phyloP scores from a whole-genome alignment of 345 rosid species.

The Eucalyptus erythrocorys region DNA sequence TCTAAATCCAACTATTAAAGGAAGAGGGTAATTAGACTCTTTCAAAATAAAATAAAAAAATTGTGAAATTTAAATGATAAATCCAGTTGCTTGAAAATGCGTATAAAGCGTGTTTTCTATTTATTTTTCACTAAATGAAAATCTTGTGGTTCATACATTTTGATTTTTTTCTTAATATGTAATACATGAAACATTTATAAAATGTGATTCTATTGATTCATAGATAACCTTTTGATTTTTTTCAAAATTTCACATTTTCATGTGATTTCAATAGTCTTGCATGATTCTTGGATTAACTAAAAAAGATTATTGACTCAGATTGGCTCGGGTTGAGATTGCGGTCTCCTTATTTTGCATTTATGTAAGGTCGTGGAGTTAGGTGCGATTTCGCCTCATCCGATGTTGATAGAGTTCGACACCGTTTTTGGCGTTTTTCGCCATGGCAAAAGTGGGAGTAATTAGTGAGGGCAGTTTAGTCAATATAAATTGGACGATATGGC shows the following conservation, averaged over 20 bases:
- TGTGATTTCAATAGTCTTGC: not conserved
- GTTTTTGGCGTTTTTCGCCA: not conserved
- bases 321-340: not conserved
- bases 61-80: not conserved
- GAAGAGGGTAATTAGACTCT: not conserved
- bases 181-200: not conserved
- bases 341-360: not conserved
- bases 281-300: not conserved
- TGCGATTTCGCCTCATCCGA: not conserved
- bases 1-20: not conserved
- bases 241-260: not conserved
- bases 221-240: rapidly evolving
- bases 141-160: not conserved
- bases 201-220: not conserved
- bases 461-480: not conserved
- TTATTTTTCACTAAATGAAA: not conserved
- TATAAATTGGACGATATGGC: not conserved
- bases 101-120: rapidly evolving
- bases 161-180: not conserved
- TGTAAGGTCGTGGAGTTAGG: not conserved
- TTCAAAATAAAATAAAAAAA: not conserved
- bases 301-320: not conserved
- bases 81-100: rapidly evolving
- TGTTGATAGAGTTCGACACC: not conserved
- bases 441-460: not conserved